Evolutionary conservation across 2,329 filamentous ascomycete genomes (phyloP), one percentile per base, ranked within the genome.

Genomic region (Colletotrichum acutatum): DNA sequence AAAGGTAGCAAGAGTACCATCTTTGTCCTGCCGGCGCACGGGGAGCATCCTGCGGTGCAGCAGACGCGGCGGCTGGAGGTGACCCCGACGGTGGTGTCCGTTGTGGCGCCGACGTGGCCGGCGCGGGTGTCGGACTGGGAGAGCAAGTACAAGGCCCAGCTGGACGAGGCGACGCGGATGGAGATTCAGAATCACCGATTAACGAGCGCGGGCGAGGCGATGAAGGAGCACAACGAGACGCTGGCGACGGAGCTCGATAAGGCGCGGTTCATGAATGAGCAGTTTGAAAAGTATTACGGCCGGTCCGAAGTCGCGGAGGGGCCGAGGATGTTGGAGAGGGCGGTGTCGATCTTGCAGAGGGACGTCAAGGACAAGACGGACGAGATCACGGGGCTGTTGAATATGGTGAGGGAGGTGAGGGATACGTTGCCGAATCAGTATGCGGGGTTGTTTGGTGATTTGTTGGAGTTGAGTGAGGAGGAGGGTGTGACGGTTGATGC

Each of bases 1-100:
- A 82, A 82, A 16, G 84, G 85, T 0, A 78, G 32, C 32, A 34
- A 80, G 46, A 82, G 83, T 2, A 86, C 88, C 60, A 80, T 91
- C 71, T 90, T 90, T 76, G 79, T 90, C 8, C 80, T 89, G 32
- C 89, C 88, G 0, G 88, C 85, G 3, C 84, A 84, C 70, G 81
- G 83, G 14, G 79, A 83, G 26, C 87, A 89, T 67, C 86, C 88
- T 0, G 83, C 79, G 24, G 82, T 84, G 7, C 78, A 79, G 70
- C 79, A 84, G 34, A 89, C 87, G 1, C 79, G 82, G n/a, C 63
- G 64, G 9, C 80, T 87, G 28, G 87, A 89, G 78, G 76, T 76
- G 24, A 80, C 80, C 22, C 88, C 88, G 11, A 87, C 78, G 11
- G 77, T 83, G 1, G 78, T 83, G 52, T 74, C 77, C 30, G 75